These are phyloP conservation scores for Quercus robur DNA, from an alignment of 306 rosid species.

Conservation along the genomic window DNA sequence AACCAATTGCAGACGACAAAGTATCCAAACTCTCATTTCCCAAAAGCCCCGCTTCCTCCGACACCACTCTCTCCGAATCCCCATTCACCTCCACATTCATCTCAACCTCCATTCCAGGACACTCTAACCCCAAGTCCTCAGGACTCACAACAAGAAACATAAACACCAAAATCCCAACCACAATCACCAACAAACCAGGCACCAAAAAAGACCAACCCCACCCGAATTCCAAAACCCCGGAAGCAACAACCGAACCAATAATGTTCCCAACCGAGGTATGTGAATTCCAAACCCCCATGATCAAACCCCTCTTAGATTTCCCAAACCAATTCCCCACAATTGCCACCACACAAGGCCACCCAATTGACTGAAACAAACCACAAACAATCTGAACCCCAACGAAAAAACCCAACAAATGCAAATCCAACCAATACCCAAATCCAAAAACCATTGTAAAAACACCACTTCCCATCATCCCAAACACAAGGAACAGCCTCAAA, in stretches of 20 bases:
- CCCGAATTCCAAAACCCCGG: conserved; percentile 70
- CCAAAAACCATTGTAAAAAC: conserved; percentile 66
- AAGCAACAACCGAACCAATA: conserved; percentile 74
- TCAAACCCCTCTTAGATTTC: conserved; percentile 80
- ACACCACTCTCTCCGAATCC: conserved; percentile 39
- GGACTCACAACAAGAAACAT: conserved; percentile 79
- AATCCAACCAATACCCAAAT: conserved; percentile 75
- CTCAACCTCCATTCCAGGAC: conserved; percentile 47
- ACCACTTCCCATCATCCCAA: conserved; percentile 95
- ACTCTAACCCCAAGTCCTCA: conserved; percentile 54
- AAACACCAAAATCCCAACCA: conserved; percentile 60
- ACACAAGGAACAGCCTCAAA: conserved; percentile 74
- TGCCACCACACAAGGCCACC: conserved; percentile 98
- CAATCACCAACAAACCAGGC: conserved; percentile 72
- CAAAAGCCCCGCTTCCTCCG: conserved; percentile 71
- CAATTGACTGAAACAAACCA: conserved; percentile 91
- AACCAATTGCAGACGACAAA: conserved; percentile 73
- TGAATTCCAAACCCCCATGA: conserved; percentile 91
- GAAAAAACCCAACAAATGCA: conserved; percentile 72
- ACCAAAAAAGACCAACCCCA: conserved; percentile 98
- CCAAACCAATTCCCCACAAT: conserved; percentile 87
- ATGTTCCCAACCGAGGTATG: conserved; percentile 92
- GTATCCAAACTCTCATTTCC: conserved; percentile 32
- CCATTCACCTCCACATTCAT: conserved; percentile 37
- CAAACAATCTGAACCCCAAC: conserved; percentile 69